These are phyloP conservation scores for Russula emetica DNA, from an alignment of 768 basidiomycete genomes.

Conservation along the genomic window DNA sequence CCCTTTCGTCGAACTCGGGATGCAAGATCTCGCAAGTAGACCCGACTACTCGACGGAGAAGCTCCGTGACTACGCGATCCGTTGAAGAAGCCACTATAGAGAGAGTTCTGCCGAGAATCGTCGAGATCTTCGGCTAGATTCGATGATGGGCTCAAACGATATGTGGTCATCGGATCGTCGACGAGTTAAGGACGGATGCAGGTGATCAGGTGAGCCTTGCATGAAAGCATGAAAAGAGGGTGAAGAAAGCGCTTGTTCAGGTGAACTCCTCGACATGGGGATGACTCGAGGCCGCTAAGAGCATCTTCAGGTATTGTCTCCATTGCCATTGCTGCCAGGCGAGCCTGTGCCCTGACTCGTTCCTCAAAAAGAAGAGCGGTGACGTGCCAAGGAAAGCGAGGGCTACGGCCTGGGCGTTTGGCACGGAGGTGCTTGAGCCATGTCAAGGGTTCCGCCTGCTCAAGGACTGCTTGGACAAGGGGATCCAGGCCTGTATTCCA, in stretches of 20 bases:
- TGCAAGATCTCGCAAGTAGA: slow-evolving; percentile 39
- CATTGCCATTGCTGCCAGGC: slow-evolving; percentile 40
- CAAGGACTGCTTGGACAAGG: slow-evolving; percentile 48
- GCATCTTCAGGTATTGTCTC: slow-evolving; percentile 45
- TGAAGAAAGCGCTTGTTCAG: slow-evolving; percentile 9
- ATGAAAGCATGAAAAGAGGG: slow-evolving; percentile 10
- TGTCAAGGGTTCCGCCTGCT: slow-evolving; percentile 62
- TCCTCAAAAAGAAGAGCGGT: slow-evolving; percentile 69
- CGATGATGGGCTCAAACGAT: slow-evolving; percentile 55
- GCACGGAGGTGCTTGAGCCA: slow-evolving; percentile 68
- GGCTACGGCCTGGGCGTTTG: slow-evolving; percentile 36
- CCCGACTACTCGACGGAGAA: slow-evolving; percentile 45
- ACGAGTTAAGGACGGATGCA: slow-evolving; percentile 26
- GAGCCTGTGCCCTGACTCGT: slow-evolving; percentile 45
- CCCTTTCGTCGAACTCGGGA: slow-evolving; percentile 34
- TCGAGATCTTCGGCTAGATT: slow-evolving; percentile 49
- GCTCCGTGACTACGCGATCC: slow-evolving; percentile 36
- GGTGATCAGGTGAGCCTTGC: slow-evolving; percentile 8
- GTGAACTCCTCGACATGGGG: slow-evolving; percentile 18
- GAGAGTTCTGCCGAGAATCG: slow-evolving; percentile 34
- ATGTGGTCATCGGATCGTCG: slow-evolving; percentile 42
- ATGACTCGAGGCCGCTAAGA: slow-evolving; percentile 17
- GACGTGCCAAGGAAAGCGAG: slow-evolving; percentile 54
- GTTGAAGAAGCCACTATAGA: slow-evolving; percentile 39
- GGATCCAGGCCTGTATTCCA: slow-evolving; percentile 58